These are phyloP conservation scores for Myotisia sp. DNA, from an alignment of 2,329 filamentous ascomycete genomes.

Conservation along the genomic window DNA sequence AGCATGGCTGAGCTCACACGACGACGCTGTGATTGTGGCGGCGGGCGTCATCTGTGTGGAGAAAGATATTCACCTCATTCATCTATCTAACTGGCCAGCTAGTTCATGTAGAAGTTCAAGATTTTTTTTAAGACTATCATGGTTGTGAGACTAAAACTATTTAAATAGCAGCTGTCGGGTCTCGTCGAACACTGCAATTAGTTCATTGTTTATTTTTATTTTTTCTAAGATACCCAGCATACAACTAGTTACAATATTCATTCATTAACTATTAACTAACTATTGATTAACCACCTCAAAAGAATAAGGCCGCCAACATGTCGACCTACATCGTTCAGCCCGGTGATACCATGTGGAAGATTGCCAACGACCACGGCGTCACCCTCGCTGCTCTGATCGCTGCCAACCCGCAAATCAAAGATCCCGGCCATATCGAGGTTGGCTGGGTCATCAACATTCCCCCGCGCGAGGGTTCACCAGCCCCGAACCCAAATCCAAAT, in stretches of 20 bases:
- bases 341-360: slow-evolving; percentile 18
- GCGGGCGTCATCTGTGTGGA: background rate
- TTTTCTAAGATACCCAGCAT: too few species aligned
- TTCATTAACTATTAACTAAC: too few species aligned
- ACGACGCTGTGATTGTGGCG: background rate
- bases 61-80: background rate
- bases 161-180: too few species aligned
- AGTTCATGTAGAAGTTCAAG: too few species aligned
- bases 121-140: too few species aligned
- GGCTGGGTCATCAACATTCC: slow-evolving; percentile 11
- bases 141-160: too few species aligned
- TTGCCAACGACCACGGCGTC: slow-evolving; percentile 21
- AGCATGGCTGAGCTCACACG: too few species aligned
- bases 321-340: slow-evolving; percentile 9
- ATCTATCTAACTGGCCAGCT: too few species aligned
- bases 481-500: slow-evolving; percentile 1
- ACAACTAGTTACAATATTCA: too few species aligned
- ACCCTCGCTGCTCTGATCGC: slow-evolving; percentile 11
- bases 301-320: slow-evolving; percentile 3
- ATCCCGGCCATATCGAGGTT: slow-evolving; percentile 10
- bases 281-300: background rate
- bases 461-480: background rate
- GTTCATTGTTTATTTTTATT: too few species aligned
- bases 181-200: too few species aligned
- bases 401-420: slow-evolving; percentile 11